Base-by-base conservation (phyloP, 179 eudicot species). In the Spergularia azorica region DNA sequence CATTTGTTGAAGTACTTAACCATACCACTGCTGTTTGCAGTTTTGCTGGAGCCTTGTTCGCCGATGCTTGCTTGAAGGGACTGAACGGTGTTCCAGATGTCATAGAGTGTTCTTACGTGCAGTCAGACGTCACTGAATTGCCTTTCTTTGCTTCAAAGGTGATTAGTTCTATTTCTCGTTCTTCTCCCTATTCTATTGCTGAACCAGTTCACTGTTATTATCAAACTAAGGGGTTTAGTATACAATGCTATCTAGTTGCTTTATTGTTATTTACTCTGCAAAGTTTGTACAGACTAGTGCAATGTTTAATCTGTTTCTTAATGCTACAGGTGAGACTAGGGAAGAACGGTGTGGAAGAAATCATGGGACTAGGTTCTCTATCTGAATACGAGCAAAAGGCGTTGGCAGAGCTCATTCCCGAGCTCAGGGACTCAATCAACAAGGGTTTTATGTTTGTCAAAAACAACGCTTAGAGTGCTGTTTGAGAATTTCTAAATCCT, bases 131-230 rank as follows among this genome's bases (percentile, higher is more conserved):
- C 72, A 88, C 99, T 43, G 97, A 90, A 57, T 76, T 92, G 71
- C 98, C 98, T 46, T 96, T 96, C 92, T 96, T 96, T 83, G 96
- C 99, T 65, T 96, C 99, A n/a, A 90, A 94, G 96, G 98, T 92
- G 74, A 72, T 64, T 13, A 61, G 39, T 36, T 36, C 39, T 36
- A 13, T 46, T 13, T 52, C 5, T 13, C 12, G 9, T 38, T 3
- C 41, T 3, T 38, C 36, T n/a, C 26, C 4, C 9, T 21, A 5
- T 73, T 62, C 50, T 41, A 6, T 46, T 46, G 10, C 50, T 46
- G 50, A 9, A 6, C 1, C 50, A 46, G 0, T 46, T 46, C 50
- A 46, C 9, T 46, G 50, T 46, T 2, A 46, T 46, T 9, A 46
- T 6, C 9, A 5, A 46, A 46, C 39, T 36, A 36, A 36, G 39